Base-by-base conservation (phyloP, 306 rosid genomes). In the Quercus berberidifolia region DNA sequence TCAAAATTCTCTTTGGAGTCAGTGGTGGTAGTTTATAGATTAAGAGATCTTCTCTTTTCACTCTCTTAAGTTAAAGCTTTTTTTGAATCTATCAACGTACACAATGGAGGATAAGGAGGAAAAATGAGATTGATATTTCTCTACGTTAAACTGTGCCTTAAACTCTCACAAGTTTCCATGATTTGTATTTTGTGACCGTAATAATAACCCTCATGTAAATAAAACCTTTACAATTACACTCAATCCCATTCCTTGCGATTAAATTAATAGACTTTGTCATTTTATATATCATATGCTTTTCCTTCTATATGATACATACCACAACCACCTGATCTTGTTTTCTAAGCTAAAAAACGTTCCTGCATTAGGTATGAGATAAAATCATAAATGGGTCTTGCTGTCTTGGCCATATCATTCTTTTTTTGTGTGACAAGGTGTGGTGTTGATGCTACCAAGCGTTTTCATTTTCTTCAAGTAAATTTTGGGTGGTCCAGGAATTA, bases 111-210 rank as follows among this genome's bases (percentile, higher is more conserved):
- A 41, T 41, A 41, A 41, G 11, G 46, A 78, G 83, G 81, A 83
- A 80, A 64, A 83, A 79, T 73, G 60, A 75, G 84, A 33, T 85
- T 90, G 88, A 83, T 78, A 81, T 73, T 54, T 81, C 78, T 84
- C 54, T 86, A 87, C 91, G 90, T 81, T 79, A 90, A 72, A 60
- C 76, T 13, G 20, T 63, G 28, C 78, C 79, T 77, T 62, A 80
- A 83, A 70, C 2, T 21, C 38, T 20, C 51, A 51, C 51, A 77
- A 62, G 78, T 60, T 74, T 70, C 51, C 23, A 21, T 59, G 18
- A 51, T 49, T 13, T 72, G 41, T 56, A 63, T 46, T 35, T 73
- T 20, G 20, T 73, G 55, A 51, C 21, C 25, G 2, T 38, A 76
- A 70, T 57, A 25, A 52, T 65, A 10, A 71, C 13, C 52, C 6